Evolutionary conservation across 2,329 filamentous ascomycete genomes (phyloP).

Genomic region (Scleromitrula shiraiana): DNA sequence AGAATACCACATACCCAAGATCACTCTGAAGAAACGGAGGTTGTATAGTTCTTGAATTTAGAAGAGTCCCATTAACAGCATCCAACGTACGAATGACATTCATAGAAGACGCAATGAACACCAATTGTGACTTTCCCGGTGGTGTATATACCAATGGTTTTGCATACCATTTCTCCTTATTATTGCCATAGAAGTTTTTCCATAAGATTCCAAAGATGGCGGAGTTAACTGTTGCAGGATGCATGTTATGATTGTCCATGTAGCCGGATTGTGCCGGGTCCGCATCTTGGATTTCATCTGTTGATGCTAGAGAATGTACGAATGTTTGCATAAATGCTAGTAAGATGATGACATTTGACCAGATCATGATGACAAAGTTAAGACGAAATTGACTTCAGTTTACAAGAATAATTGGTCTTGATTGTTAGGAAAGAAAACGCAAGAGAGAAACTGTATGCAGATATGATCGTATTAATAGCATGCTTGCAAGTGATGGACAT

Average conservation of each 20-base stretch:
- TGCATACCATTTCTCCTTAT: conserved; percentile 44
- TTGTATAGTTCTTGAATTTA: conserved; percentile 39
- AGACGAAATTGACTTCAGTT: neutral
- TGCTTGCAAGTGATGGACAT: no score
- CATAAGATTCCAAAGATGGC: conserved; percentile 46
- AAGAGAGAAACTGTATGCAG: no score
- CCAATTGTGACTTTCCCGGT: conserved; percentile 40
- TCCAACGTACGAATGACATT: conserved; percentile 51
- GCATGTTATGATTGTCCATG: conserved; percentile 51
- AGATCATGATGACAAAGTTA: neutral
- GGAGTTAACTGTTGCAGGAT: conserved; percentile 48
- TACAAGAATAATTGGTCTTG: no score
- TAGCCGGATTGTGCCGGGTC: conserved; percentile 33
- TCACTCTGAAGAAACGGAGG: conserved; percentile 41
- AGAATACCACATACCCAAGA: neutral
- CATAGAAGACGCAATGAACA: conserved; percentile 49
- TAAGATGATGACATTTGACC: neutral
- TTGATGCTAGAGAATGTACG: conserved; percentile 13
- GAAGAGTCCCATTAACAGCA: conserved; percentile 44
- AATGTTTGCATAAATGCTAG: conserved; percentile 10
- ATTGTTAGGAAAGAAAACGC: no score
- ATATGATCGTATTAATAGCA: no score
- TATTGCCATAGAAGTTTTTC: conserved; percentile 34
- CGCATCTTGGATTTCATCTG: conserved; percentile 22
- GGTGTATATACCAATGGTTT: conserved; percentile 47